These are phyloP conservation scores for Carex arenaria DNA, from an alignment of 202 grass and related monocot genomes.

Conservation along the genomic window DNA sequence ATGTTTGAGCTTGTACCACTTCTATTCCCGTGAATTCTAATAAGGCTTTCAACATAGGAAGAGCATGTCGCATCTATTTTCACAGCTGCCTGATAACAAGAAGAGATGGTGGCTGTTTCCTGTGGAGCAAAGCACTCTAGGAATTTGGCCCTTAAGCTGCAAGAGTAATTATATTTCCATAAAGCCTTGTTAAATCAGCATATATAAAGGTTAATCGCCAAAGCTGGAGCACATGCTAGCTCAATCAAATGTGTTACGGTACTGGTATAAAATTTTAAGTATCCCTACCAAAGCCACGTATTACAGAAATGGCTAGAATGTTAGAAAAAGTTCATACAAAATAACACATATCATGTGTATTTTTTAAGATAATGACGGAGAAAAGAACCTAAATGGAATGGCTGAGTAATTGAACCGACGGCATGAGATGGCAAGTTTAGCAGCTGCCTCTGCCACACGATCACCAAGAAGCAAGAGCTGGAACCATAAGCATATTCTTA, in stretches of 20 bases:
- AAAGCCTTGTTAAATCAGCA: slow-evolving; percentile 3
- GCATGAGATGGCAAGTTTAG: neutral
- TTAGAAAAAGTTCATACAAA: neutral
- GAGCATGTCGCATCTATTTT: slow-evolving; percentile 18
- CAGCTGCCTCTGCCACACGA: slow-evolving; percentile 13
- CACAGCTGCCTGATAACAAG: slow-evolving; percentile 1
- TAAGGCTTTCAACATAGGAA: neutral
- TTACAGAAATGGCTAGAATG: neutral
- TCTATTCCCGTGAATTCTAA: slow-evolving; percentile 5
- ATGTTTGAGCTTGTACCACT: slow-evolving; percentile 1
- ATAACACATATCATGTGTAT: neutral
- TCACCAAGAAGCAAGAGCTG: slow-evolving; percentile 27
- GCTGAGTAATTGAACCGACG: neutral
- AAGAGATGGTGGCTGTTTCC: neutral
- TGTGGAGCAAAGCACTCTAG: slow-evolving; percentile 12
- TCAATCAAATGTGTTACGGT: neutral
- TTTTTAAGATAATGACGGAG: neutral
- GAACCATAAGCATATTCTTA: neutral
- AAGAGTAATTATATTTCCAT: neutral
- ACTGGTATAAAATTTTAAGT: neutral
- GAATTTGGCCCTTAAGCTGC: slow-evolving; percentile 20
- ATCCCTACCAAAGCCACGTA: neutral
- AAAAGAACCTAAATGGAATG: slow-evolving; percentile 15
- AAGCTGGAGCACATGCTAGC: neutral
- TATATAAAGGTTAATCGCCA: neutral